A percentile compares a stretch with the other conserved stretches of the same genome.
Conservation (phyloP, 345 rosid species). For the Brassica rapa region DNA sequence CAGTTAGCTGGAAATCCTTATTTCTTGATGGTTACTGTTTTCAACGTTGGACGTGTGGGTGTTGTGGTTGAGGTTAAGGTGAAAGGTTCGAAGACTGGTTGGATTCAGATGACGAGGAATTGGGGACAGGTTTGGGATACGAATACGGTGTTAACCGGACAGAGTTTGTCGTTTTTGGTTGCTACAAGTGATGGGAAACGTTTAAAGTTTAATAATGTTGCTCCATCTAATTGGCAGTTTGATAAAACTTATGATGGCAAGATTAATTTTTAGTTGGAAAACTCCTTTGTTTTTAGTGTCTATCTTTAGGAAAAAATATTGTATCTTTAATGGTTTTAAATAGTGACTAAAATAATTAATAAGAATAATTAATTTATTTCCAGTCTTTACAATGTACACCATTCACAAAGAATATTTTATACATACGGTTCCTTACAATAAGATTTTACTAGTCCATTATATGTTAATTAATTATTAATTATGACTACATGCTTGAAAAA, state of each 20-base stretch:
- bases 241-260: slow-evolving; percentile 19
- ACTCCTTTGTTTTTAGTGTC: neutral
- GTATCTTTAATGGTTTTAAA: too few relatives aligned
- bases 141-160: slow-evolving; percentile 4
- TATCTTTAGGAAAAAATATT: too few relatives aligned
- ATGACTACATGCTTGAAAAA: too few relatives aligned
- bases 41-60: slow-evolving; percentile 14
- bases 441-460: too few relatives aligned
- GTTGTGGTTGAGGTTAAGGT: slow-evolving; percentile 21
- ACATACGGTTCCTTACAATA: too few relatives aligned
- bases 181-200: slow-evolving; percentile 2
- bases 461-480: too few relatives aligned
- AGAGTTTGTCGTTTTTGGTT: slow-evolving; percentile 14
- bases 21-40: slow-evolving; percentile 26
- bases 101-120: slow-evolving; percentile 13
- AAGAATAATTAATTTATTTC: too few relatives aligned
- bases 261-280: slow-evolving; percentile 10
- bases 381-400: too few relatives aligned
- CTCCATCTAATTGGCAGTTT: slow-evolving; percentile 27
- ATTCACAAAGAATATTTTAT: too few relatives aligned
- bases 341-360: too few relatives aligned
- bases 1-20: slow-evolving; percentile 16
- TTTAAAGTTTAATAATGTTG: slow-evolving; percentile 1
- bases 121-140: slow-evolving; percentile 30
- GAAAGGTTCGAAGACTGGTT: slow-evolving; percentile 24